Base-by-base conservation (phyloP, 176 grass and related monocot species). In the Aegilops speltoides region DNA sequence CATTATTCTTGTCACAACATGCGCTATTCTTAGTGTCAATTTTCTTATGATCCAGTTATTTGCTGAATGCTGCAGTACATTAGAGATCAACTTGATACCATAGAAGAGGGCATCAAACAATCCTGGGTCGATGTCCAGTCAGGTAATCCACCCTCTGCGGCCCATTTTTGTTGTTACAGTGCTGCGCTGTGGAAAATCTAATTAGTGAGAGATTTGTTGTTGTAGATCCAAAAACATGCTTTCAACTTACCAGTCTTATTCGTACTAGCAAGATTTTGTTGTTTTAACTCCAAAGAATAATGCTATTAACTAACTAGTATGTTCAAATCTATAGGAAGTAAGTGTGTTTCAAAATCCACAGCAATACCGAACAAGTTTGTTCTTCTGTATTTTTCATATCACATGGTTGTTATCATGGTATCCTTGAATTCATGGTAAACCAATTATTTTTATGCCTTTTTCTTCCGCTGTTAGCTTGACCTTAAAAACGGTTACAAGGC, bases 21-120 rank as follows among this genome's bases (percentile, higher is more conserved):
- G 23, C 37, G 45, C 16, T 23, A 25, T 36, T 79, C 17, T 33
- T 20, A 66, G 16, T 83, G 19, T 83, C 68, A 56, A 24, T 83
- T 81, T 73, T 77, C 22, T 73, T 87, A 76, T 70, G 62, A 79
- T 52, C 33, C 73, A 84, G 88, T 22, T 87, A 19, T 73, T 89
- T 11, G 25, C 59, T 33, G 88, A 85, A 80, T 92, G 33, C 38
- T 81, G 82, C 82, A 97, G 95, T 97, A 88, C 77, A 86, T 97
- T 65, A 88, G 92, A 64, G 84, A 97, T 66, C 90, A 97, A 87
- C 92, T 97, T 72, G 95, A 97, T 86, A 86, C 70, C 41, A 76
- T 97, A 77, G 92, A 97, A 88, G 92, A 95, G 74, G 74, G 84
- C 66, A 95, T 97, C 88, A 97, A 92, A 88, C 82, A 88, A 38